Evolutionary conservation across 2,329 filamentous ascomycete genomes (phyloP).

Genomic region (Xylariales sp.): DNA sequence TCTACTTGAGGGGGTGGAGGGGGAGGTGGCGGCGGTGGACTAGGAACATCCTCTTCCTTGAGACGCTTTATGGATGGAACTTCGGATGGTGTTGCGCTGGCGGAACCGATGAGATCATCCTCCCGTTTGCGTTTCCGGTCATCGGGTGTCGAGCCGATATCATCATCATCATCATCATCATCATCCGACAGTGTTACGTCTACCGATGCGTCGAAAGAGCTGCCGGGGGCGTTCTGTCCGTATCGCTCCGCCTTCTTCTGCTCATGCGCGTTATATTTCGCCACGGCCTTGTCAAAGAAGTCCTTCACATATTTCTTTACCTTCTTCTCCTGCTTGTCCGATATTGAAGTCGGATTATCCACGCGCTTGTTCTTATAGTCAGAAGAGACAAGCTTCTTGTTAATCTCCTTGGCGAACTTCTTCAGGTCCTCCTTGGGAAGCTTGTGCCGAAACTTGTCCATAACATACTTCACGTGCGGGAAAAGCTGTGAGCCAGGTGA

Average conservation of each 20-base stretch:
- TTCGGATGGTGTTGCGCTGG: slow-evolving; percentile 47
- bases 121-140: slow-evolving; percentile 64
- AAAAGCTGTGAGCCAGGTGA: slow-evolving; percentile 55
- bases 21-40: slow-evolving; percentile 42
- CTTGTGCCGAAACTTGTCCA: slow-evolving; percentile 82
- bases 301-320: slow-evolving; percentile 80
- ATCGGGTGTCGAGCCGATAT: slow-evolving; percentile 36
- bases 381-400: slow-evolving; percentile 84
- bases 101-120: slow-evolving; percentile 36
- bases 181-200: slow-evolving; percentile 32
- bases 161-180: slow-evolving; percentile 29
- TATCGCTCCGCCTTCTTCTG: slow-evolving; percentile 52
- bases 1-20: slow-evolving; percentile 43
- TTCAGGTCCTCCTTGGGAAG: slow-evolving; percentile 75
- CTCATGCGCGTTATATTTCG: slow-evolving; percentile 66
- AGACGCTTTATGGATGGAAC: slow-evolving; percentile 50
- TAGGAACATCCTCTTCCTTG: slow-evolving; percentile 40
- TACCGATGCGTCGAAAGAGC: slow-evolving; percentile 19
- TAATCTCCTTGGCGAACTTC: slow-evolving; percentile 60
- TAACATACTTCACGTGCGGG: slow-evolving; percentile 77
- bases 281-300: slow-evolving; percentile 80
- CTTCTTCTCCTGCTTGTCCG: slow-evolving; percentile 72
- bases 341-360: slow-evolving; percentile 68
- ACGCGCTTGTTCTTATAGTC: slow-evolving; percentile 92
- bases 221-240: slow-evolving; percentile 21